Evolutionary conservation across 257 asterid species (phyloP), one percentile per base, ranked within the genome.

Genomic region (Petrea volubilis): DNA sequence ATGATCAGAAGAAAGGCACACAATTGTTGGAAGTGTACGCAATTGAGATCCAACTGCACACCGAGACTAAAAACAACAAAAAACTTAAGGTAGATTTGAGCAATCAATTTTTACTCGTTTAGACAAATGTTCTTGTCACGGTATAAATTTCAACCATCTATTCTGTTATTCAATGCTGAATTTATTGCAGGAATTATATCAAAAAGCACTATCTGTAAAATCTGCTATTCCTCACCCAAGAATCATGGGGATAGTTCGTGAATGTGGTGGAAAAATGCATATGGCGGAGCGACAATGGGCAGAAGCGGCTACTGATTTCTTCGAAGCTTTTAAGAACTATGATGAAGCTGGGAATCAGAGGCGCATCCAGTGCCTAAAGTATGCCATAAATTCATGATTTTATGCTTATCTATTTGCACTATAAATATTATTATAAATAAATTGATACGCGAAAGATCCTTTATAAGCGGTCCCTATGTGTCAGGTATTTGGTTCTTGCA

Each of bases 141-240:
- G 33, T 31, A 27, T 36, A 47, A 6, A 31, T 23, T 61, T 63
- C 67, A 21, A 23, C 25, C 50, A 50, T 73, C 53, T 21, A 43
- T 33, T 41, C 50, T 24, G 71, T 65, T 51, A 36, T 68, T 33
- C 13, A 29, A 23, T 60, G 31, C 69, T 77, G 62, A 67, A 60
- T 71, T 40, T 47, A 31, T 44, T 78, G 71, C 92, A 95, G 99
- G 96, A 92, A 78, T 80, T 95, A 71, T 92, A 95, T 81, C 95
- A 72, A 5, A 95, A 85, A 74, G 97, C 99, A 65, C 78, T 95
- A 31, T 84, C 99, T n/a, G 88, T 95, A 58, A 95, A 95, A 74
- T 95, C 99, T 47, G 99, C 99, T 60, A 95, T 95, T 31, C 98
- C 99, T 77, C 99, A 95, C 85, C 99, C 99, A 49, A 90, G 99